Percentiles rank a stretch among this genome's conserved stretches.
Conservation (phyloP, 164 flowering plant species). For the Vitis rotundifolia region DNA sequence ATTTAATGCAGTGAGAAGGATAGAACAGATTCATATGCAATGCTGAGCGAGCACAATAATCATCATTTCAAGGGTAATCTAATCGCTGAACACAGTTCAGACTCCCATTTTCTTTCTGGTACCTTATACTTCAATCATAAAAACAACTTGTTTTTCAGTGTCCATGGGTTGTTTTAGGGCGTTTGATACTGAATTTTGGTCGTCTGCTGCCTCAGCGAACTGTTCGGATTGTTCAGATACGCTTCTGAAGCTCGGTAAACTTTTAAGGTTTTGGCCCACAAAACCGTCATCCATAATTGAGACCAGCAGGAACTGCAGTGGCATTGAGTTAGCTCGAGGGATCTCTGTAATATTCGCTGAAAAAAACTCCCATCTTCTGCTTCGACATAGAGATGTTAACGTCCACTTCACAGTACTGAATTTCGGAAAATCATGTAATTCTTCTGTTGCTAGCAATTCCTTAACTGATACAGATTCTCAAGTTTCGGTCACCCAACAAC, state of each 20-base stretch:
- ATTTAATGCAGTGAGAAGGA: too few species aligned
- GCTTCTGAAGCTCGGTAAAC: constrained; percentile 16
- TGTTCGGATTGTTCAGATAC: constrained; percentile 1
- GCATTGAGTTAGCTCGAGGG: constrained; percentile 25
- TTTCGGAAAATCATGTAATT: too few species aligned
- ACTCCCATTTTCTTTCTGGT: constrained; percentile 12
- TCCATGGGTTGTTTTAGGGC: constrained; percentile 19
- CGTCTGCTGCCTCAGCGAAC: constrained; percentile 16
- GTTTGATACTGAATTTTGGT: constrained; percentile 14
- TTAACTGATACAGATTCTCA: too few species aligned
- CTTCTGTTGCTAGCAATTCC: too few species aligned
- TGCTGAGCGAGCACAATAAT: too few species aligned
- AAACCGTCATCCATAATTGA: constrained; percentile 10
- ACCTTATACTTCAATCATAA: constrained; percentile 13
- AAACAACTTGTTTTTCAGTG: constrained; percentile 21
- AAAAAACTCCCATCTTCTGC: too few species aligned
- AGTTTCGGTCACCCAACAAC: too few species aligned
- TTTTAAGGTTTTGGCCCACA: constrained; percentile 15
- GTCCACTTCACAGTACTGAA: too few species aligned
- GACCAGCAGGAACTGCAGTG: constrained; percentile 14
- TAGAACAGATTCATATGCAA: too few species aligned
- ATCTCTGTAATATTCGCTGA: background rate
- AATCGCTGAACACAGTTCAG: constrained; percentile 30
- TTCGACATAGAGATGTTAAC: too few species aligned
- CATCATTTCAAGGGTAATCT: background rate